Conservation (phyloP, 176 grass and related monocot genomes). For the Thalia dealbata region DNA sequence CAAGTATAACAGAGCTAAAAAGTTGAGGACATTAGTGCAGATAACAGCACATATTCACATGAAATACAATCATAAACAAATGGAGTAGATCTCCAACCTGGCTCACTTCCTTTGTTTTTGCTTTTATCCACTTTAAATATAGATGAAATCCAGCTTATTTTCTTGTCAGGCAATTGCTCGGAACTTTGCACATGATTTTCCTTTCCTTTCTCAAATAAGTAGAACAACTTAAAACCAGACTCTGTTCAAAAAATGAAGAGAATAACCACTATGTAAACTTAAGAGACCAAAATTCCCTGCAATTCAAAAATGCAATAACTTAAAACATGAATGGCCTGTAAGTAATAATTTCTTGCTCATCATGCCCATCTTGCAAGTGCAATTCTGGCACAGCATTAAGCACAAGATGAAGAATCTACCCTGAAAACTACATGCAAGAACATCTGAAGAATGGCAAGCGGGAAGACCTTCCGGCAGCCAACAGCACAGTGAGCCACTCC, state of each 20-base stretch:
- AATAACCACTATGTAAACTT: background rate
- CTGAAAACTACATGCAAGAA: background rate
- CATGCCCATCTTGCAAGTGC: background rate
- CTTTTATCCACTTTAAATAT: background rate
- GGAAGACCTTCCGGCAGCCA: background rate
- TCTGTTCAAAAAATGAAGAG: slow-evolving; percentile 38
- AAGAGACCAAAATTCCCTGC: background rate
- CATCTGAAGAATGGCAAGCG: too few species aligned
- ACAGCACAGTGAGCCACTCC: background rate
- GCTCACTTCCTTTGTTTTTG: slow-evolving; percentile 1
- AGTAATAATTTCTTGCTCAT: background rate
- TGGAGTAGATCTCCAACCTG: slow-evolving; percentile 3
- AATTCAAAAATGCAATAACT: background rate
- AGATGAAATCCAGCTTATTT: slow-evolving; percentile 7
- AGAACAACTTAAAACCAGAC: slow-evolving; percentile 58
- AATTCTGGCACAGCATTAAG: background rate
- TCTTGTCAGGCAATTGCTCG: slow-evolving; percentile 14
- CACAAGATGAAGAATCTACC: background rate
- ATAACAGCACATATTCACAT: background rate
- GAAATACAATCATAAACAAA: background rate
- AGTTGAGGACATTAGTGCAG: background rate
- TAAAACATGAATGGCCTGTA: background rate
- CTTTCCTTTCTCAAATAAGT: slow-evolving; percentile 40
- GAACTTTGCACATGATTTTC: slow-evolving; percentile 28
- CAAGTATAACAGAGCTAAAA: background rate